A percentile compares a stretch with the other conserved stretches of the same genome.
phyloP scores from a whole-genome alignment of 768 basidiomycete genomes.

The Serendipita sp. region DNA sequence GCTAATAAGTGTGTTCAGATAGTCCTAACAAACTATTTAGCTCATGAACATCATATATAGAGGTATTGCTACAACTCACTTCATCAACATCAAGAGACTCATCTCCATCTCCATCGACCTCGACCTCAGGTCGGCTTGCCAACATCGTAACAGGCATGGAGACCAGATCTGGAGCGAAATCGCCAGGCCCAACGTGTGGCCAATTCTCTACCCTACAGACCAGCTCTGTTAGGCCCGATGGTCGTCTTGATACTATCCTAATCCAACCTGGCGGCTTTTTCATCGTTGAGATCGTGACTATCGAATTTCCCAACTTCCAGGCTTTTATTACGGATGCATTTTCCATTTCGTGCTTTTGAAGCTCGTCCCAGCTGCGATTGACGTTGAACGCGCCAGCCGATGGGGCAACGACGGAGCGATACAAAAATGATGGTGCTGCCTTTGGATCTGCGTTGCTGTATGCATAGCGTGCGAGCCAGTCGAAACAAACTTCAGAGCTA shows the following conservation, averaged over 20 bases:
- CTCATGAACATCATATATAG: background rate
- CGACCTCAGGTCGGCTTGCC: conserved; percentile 34
- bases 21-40: background rate
- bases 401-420: conserved; percentile 59
- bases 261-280: conserved; percentile 66
- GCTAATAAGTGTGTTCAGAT: background rate
- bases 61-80: background rate
- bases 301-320: conserved; percentile 73
- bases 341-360: conserved; percentile 11
- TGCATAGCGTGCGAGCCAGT: conserved; percentile 90
- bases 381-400: conserved; percentile 12
- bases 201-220: conserved; percentile 79
- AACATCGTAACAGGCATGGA: conserved; percentile 57
- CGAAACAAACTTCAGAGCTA: conserved; percentile 89
- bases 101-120: conserved; percentile 11
- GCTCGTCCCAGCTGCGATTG: conserved; percentile 12
- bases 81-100: conserved; percentile 5
- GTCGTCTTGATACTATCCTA: conserved; percentile 64
- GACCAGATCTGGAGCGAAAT: conserved; percentile 62
- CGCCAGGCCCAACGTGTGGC: conserved; percentile 68
- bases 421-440: conserved; percentile 61
- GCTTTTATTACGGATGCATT: conserved; percentile 29
- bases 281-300: conserved; percentile 66
- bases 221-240: conserved; percentile 78
- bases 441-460: conserved; percentile 88